A percentile compares a stretch with the other conserved stretches of the same genome.
Conservation (phyloP, 2,329 filamentous ascomycete genomes). For the Scytalidium sp. region DNA sequence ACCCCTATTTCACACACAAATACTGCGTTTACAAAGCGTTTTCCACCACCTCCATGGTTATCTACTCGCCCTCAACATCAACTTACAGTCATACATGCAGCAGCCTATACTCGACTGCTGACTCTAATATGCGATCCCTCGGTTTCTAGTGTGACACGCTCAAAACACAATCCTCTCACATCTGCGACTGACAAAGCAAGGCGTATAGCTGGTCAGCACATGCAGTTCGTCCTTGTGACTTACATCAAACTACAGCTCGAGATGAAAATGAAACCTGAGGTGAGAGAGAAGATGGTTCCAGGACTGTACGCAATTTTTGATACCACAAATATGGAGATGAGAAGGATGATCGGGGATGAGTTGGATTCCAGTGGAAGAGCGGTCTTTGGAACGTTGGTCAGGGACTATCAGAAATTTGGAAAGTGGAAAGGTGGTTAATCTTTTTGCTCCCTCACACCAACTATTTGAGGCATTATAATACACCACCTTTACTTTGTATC, state of each 20-base stretch:
- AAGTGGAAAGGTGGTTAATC: constrained; percentile 48
- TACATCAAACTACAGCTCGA: constrained; percentile 63
- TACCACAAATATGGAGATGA: constrained; percentile 51
- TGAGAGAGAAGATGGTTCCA: constrained; percentile 54
- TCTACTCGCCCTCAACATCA: constrained; percentile 21
- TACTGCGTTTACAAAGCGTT: constrained; percentile 17
- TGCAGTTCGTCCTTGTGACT: constrained; percentile 57
- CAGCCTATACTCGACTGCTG: constrained; percentile 51
- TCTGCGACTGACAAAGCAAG: constrained; percentile 61
- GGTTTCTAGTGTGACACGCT: constrained; percentile 49
- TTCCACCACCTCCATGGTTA: constrained; percentile 33
- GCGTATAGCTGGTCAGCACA: constrained; percentile 57
- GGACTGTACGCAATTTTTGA: constrained; percentile 58
- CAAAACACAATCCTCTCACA: constrained; percentile 42
- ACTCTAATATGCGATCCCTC: constrained; percentile 59
- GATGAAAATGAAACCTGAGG: constrained; percentile 43
- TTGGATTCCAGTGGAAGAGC: constrained; percentile 58
- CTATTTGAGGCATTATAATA: too few relatives aligned
- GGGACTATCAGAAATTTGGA: constrained; percentile 58
- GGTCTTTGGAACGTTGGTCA: constrained; percentile 56
- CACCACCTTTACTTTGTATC: too few relatives aligned
- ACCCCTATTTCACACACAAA: constrained; percentile 30
- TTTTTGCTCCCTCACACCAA: not conserved
- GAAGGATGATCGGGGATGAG: constrained; percentile 56
- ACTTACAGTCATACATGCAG: constrained; percentile 41